Percentiles rank a stretch among this genome's conserved stretches.
These are phyloP conservation scores for Hyphopichia khmerensis DNA, from an alignment of 1,139 yeast species.

Conservation along the genomic window DNA sequence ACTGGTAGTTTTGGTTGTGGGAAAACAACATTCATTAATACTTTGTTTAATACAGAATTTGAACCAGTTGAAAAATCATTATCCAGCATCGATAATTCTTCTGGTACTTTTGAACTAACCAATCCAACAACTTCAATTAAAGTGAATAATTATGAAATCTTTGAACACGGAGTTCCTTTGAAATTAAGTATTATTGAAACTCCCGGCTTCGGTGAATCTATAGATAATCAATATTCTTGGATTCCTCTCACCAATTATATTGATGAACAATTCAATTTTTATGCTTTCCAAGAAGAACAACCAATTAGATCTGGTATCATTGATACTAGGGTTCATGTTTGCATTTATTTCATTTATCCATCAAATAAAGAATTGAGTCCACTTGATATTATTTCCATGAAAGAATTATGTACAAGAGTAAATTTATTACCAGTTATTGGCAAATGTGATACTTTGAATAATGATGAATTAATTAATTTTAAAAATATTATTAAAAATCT, in stretches of 20 bases:
- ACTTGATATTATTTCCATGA: slow-evolving; percentile 69
- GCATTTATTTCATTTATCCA: slow-evolving; percentile 71
- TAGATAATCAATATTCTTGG: slow-evolving; percentile 55
- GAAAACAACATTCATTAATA: slow-evolving; percentile 76
- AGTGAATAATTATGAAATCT: slow-evolving; percentile 40
- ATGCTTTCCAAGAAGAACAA: slow-evolving; percentile 68
- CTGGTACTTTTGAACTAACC: slow-evolving; percentile 1
- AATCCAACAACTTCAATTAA: slow-evolving; percentile 29
- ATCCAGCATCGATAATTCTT: background rate
- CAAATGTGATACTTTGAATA: slow-evolving; percentile 68
- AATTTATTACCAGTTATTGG: slow-evolving; percentile 77
- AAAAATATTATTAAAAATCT: slow-evolving; percentile 45
- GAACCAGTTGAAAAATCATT: background rate
- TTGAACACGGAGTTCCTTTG: slow-evolving; percentile 52
- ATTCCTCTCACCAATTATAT: slow-evolving; percentile 55
- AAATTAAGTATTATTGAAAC: slow-evolving; percentile 45
- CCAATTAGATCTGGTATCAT: slow-evolving; percentile 51
- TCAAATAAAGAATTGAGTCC: slow-evolving; percentile 51
- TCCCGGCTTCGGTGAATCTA: slow-evolving; percentile 31
- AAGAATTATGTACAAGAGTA: slow-evolving; percentile 59
- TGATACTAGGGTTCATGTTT: slow-evolving; percentile 73
- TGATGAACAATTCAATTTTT: slow-evolving; percentile 58
- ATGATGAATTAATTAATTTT: slow-evolving; percentile 35
- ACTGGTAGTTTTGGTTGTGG: slow-evolving; percentile 81
- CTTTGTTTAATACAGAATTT: slow-evolving; percentile 32